Evolutionary conservation across 2,329 filamentous ascomycete species (phyloP).

Genomic region (Epichloe sp.): DNA sequence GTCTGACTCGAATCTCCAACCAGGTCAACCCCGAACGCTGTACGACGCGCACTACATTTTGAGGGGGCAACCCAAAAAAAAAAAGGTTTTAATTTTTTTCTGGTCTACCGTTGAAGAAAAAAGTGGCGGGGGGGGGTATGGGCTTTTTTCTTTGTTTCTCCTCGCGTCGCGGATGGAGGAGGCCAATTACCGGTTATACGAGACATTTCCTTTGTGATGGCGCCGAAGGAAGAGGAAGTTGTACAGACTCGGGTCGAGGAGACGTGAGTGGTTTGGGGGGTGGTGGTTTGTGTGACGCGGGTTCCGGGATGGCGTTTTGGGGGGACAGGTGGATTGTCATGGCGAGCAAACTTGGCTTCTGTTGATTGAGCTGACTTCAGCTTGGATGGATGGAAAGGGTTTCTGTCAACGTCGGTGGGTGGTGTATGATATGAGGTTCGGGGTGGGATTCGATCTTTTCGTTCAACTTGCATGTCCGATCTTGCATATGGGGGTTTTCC

Average conservation of each 20-base stretch:
- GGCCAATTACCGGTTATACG: background rate
- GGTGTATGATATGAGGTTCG: too few species aligned
- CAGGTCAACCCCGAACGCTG: too few species aligned
- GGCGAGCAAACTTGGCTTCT: conserved; percentile 3
- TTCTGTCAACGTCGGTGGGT: too few species aligned
- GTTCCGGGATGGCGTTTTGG: background rate
- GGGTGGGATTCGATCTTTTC: too few species aligned
- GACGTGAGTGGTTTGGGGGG: background rate
- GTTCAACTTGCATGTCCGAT: background rate
- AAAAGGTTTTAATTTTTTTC: too few species aligned
- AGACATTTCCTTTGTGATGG: background rate
- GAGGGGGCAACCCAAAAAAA: too few species aligned
- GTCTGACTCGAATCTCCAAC: too few species aligned
- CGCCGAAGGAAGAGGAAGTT: background rate
- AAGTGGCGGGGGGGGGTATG: background rate
- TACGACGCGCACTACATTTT: too few species aligned
- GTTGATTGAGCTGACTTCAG: background rate
- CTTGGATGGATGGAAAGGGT: too few species aligned
- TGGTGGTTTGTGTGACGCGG: background rate
- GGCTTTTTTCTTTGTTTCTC: background rate
- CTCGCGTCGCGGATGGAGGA: too few species aligned
- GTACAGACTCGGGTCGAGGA: background rate
- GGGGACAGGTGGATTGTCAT: background rate
- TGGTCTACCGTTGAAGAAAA: too few species aligned
- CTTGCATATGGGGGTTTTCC: background rate